Evolutionary conservation across 345 rosid species (phyloP).

Genomic region (Clarkia xantiana): DNA sequence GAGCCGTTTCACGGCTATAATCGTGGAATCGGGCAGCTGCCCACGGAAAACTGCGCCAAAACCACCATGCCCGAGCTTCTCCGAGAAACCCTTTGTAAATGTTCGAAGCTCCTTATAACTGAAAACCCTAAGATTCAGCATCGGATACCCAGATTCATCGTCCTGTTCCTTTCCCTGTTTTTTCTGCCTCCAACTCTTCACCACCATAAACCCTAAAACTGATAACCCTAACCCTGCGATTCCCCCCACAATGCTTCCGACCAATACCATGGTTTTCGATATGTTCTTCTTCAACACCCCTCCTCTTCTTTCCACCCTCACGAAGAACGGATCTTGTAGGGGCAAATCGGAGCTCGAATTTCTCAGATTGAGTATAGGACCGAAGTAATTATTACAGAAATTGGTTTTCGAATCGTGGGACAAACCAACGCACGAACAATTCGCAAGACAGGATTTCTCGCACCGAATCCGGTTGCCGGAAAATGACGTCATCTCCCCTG

Average conservation of each 20-base stretch:
- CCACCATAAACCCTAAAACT: conserved; percentile 21
- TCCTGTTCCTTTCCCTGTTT: conserved; percentile 27
- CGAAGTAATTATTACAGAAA: conserved; percentile 40
- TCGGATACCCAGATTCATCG: conserved; percentile 28
- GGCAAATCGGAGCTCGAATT: conserved; percentile 24
- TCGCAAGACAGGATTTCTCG: conserved; percentile 33
- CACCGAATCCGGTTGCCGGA: conserved; percentile 32
- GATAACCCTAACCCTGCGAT: conserved; percentile 24
- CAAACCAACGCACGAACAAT: conserved; percentile 61
- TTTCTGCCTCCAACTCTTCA: conserved; percentile 29
- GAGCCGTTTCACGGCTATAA: conserved; percentile 70
- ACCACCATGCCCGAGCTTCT: conserved; percentile 76
- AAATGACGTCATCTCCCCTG: conserved; percentile 16
- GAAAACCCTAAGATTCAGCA: conserved; percentile 53
- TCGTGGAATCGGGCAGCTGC: conserved; percentile 39
- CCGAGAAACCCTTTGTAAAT: conserved; percentile 62
- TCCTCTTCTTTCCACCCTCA: conserved; percentile 33
- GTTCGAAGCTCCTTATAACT: conserved; percentile 51
- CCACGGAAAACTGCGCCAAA: conserved; percentile 88
- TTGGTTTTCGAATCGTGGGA: conserved; percentile 26
- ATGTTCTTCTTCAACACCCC: conserved; percentile 20
- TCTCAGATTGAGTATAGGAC: conserved; percentile 39
- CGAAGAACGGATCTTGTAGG: conserved; percentile 23
- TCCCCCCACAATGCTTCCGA: conserved; percentile 38
- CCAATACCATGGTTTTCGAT: conserved; percentile 24